Evolutionary conservation across 1,284 basidiomycete species (phyloP), one percentile per base, ranked within the genome.

Genomic region (Melampsora abietis-canadensis): DNA sequence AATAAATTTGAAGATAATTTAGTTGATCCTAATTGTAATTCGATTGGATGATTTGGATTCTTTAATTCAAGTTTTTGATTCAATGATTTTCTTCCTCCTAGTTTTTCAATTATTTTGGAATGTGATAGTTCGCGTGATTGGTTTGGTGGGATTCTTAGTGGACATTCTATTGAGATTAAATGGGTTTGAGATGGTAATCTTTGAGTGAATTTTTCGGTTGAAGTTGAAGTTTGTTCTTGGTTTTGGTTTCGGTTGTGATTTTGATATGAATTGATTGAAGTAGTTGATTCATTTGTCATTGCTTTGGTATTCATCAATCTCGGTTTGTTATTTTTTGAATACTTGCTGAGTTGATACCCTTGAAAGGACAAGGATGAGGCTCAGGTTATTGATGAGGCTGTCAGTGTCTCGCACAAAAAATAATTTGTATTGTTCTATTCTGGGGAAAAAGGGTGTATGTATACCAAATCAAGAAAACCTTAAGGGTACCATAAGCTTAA

Each of bases 1-100:
- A 89, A 86, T 79, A 90, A 92, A 24, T 44, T 44, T 30, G 59
- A 60, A 19, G 54, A 7, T n/a, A 51, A 34, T 12, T 24, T 48
- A n/a, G 40, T 57, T 1, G 60, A 34, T n/a, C 44, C 30, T 24
- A 69, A 47, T 34, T 60, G 44, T 24, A 69, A 24, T 62, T 69
- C 68, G 68, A 69, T 47, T 14, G 68, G 68, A 19, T 59, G 40
- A 62, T 69, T 69, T 34, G 68, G 68, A 51, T 69, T 44, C 27
- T 61, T 46, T 3, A 15, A 34, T 31, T 17, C 60, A 27, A 69
- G 46, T 46, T 61, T 54, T 19, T 19, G n/a, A 24, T 54, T 61
- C 2, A 69, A 24, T 31, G n/a, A 24, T 19, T 34, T 31, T 8
- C 12, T 14, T 10, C 68, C 68, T 31, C 68, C 68, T n/a, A 69